Evolutionary conservation across 495 filamentous ascomycete species (phyloP).

Genomic region (Monascus purpureus): DNA sequence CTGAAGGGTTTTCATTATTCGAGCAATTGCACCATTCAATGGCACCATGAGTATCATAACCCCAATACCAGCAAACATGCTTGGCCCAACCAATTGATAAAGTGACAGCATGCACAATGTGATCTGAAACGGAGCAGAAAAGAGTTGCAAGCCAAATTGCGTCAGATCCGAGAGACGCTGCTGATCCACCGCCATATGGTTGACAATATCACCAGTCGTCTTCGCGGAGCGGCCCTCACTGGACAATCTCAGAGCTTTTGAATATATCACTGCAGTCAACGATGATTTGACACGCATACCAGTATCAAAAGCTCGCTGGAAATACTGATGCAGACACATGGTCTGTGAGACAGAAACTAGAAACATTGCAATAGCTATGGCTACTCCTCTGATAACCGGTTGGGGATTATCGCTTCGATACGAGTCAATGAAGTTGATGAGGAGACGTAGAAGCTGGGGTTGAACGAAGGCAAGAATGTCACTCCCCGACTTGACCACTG

Average conservation of each 20-base stretch:
- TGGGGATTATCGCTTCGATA: constrained; percentile 52
- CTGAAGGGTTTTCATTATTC: constrained; percentile 86
- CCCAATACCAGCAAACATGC: constrained; percentile 92
- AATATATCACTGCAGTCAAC: constrained; percentile 80
- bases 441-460: constrained; percentile 72
- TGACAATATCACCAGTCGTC: constrained; percentile 96
- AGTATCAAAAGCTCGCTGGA: constrained; percentile 85
- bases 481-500: constrained; percentile 72
- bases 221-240: constrained; percentile 87
- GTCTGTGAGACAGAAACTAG: constrained; percentile 75
- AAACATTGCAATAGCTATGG: constrained; percentile 91
- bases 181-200: constrained; percentile 96
- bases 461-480: constrained; percentile 79
- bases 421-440: constrained; percentile 80
- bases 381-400: constrained; percentile 68
- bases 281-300: constrained; percentile 93
- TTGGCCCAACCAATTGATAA: constrained; percentile 82
- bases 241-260: constrained; percentile 76
- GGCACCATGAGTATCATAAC: constrained; percentile 98
- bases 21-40: constrained; percentile 84
- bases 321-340: constrained; percentile 77
- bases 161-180: constrained; percentile 90
- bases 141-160: constrained; percentile 86
- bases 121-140: constrained; percentile 97
- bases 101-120: constrained; percentile 86